phyloP scores from a whole-genome alignment of 2,329 filamentous ascomycete genomes.

The Fusarium miscanthi region DNA sequence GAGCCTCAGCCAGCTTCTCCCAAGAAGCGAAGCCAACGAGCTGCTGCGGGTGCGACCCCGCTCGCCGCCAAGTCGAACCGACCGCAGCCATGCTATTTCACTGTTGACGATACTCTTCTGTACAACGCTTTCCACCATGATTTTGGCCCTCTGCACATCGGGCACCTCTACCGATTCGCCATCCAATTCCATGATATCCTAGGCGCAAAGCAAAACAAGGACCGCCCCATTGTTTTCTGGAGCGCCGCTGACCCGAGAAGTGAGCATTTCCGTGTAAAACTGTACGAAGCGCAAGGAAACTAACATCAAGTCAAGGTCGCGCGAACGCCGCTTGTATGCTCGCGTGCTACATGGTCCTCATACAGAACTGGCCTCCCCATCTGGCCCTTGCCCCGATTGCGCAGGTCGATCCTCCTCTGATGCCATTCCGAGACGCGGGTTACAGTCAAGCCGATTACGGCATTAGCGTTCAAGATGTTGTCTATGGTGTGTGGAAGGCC shows the following conservation, averaged over 20 bases:
- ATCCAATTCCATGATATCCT: constrained; percentile 96
- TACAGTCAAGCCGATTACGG: constrained; percentile 99
- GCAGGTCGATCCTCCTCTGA: constrained; percentile 95
- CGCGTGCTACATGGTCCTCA: constrained; percentile 98
- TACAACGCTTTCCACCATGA: constrained; percentile 99
- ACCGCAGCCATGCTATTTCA: constrained; percentile 88
- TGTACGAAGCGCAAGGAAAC: constrained; percentile 4
- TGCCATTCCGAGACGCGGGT: constrained; percentile 98
- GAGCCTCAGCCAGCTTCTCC: constrained; percentile 59
- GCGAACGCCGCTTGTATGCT: constrained; percentile 95
- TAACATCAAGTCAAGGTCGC: constrained; percentile 66
- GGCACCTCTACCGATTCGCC: constrained; percentile 95
- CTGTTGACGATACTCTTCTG: constrained; percentile 88
- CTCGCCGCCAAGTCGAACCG: constrained; percentile 44
- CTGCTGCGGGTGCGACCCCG: constrained; percentile 60
- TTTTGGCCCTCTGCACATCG: constrained; percentile 97
- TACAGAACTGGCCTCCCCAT: constrained; percentile 97
- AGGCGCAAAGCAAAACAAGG: constrained; percentile 89
- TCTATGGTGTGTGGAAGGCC: constrained; percentile 98
- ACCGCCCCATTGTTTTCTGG: constrained; percentile 94
- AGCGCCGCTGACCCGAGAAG: constrained; percentile 91
- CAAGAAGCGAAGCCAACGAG: constrained; percentile 63
- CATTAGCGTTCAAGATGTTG: constrained; percentile 94
- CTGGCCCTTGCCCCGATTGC: constrained; percentile 94
- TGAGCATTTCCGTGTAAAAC: constrained; percentile 57